These are phyloP conservation scores for Exophiala sideris DNA, from an alignment of 2,329 filamentous ascomycete species.

Conservation along the genomic window DNA sequence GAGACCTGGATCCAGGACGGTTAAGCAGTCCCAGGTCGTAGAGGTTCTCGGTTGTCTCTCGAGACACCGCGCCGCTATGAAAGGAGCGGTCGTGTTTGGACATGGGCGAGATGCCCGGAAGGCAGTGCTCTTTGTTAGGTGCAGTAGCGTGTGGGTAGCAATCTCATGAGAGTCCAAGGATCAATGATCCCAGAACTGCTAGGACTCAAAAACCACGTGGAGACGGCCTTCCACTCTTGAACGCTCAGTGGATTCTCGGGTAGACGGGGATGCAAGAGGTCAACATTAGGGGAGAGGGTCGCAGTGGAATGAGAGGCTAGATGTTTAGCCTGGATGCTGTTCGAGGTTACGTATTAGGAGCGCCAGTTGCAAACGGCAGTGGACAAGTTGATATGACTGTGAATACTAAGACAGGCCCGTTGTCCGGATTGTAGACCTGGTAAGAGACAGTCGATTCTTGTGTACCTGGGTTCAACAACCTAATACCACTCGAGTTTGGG, in stretches of 20 bases:
- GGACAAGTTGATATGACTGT: not conserved
- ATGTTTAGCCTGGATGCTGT: not conserved
- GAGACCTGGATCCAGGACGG: conserved; percentile 22
- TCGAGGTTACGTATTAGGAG: not conserved
- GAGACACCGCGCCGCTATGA: conserved; percentile 20
- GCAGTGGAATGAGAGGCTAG: conserved; percentile 6
- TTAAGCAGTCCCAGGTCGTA: conserved; percentile 29
- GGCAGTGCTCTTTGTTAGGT: conserved; percentile 16
- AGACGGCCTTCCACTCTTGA: conserved; percentile 10
- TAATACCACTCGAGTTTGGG: not conserved
- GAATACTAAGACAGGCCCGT: not conserved
- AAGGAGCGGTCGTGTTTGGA: conserved; percentile 25
- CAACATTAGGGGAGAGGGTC: conserved; percentile 12
- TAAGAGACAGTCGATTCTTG: not conserved
- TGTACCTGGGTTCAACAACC: not conserved
- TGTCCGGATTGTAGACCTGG: not conserved
- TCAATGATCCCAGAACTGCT: conserved; percentile 9
- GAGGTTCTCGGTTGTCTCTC: conserved; percentile 26
- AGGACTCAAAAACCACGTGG: conserved; percentile 22
- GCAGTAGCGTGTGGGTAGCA: conserved; percentile 22
- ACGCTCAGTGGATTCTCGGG: conserved; percentile 11
- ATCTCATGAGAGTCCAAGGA: conserved; percentile 18
- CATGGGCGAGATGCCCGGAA: conserved; percentile 25
- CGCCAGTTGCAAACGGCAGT: not conserved
- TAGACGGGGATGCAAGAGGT: conserved; percentile 8